phyloP scores from a whole-genome alignment of 352 stramenopile genomes.

The Pythium scleroteichum region DNA sequence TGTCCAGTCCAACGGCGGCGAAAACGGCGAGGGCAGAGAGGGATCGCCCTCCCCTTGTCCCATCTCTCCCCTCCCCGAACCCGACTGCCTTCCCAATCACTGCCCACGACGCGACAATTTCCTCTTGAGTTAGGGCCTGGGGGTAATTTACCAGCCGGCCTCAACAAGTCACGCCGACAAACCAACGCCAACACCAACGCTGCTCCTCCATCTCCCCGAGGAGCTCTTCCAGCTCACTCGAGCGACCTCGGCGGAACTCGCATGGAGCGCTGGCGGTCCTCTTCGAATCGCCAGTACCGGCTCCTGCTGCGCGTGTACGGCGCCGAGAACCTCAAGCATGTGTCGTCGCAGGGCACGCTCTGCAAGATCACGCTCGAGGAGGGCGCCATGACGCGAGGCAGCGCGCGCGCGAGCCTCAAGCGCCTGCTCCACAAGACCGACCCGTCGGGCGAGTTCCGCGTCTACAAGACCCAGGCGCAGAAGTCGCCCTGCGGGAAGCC shows the following conservation, averaged over 20 bases:
- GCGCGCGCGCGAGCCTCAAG: slow-evolving; percentile 36
- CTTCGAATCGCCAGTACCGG: slow-evolving; percentile 25
- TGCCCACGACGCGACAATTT: slow-evolving; percentile 10
- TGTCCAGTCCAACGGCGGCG: neutral
- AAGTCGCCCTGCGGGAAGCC: slow-evolving; percentile 50
- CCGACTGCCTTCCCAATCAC: slow-evolving; percentile 20
- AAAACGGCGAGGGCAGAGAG: neutral
- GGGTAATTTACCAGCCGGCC: neutral
- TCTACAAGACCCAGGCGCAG: slow-evolving; percentile 69
- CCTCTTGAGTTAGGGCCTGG: slow-evolving; percentile 2
- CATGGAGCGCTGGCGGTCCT: slow-evolving; percentile 22
- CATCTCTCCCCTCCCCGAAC: slow-evolving; percentile 18
- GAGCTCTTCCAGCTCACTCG: neutral
- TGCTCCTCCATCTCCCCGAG: slow-evolving; percentile 2
- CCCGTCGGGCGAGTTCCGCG: slow-evolving; percentile 25
- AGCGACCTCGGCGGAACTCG: no score
- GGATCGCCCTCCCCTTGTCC: slow-evolving; percentile 15
- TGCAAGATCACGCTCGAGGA: slow-evolving; percentile 71
- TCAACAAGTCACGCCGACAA: slow-evolving; percentile 1
- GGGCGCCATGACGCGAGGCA: slow-evolving; percentile 45
- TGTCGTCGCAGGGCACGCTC: slow-evolving; percentile 72
- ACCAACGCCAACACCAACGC: neutral
- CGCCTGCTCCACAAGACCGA: slow-evolving; percentile 30
- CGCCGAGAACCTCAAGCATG: slow-evolving; percentile 57
- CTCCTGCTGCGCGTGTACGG: slow-evolving; percentile 69